Base-by-base conservation (phyloP, 805 yeast species). In the Candida vaughaniae region DNA sequence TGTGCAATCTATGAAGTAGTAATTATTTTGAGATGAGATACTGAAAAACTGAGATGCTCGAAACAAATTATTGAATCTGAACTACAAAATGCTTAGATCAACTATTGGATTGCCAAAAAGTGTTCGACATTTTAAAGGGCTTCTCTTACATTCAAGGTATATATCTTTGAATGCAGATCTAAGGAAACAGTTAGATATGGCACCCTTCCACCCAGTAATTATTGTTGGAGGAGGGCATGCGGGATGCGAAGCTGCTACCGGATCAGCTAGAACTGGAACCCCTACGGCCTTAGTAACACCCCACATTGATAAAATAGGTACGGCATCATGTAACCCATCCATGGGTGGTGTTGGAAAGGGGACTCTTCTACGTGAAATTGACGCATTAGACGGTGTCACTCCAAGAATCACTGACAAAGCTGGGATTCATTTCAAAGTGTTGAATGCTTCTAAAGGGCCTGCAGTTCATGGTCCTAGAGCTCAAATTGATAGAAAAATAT, bases 331-430 rank as follows among this genome's bases (percentile, higher is more conserved):
- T 59, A 93, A 93, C 56, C 99, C 99, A 7, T 89, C 86, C 29
- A 86, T 89, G 83, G 99, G 99, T 25, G 99, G 99, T 44, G 90
- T 93, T 38, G 99, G 99, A 1, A 93, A 93, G 55, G 99, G 99
- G 11, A 91, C 96, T 0, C 64, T 93, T 28, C 64, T 93, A 25
- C 75, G 87, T 47, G 99, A 93, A 62, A 88, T 93, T 10, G 99
- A 93, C 66, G 98, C 99, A 0, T 64, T 93, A 30, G 99, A 91
- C 58, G 99, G 99, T 6, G 85, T 91, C 1, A 80, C 95, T 4
- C 80, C 90, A 0, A 69, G 76, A 41, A 78, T 93, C n/a, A 89
- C 93, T 1, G 99, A 93, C 62, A 69, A 74, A 49, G 95, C 98
- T 0, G 99, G 98, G 0, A 85, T 90, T 20, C 96, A 90, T 57